phyloP scores from a whole-genome alignment of 768 basidiomycete species.

The Zangia roseola region DNA sequence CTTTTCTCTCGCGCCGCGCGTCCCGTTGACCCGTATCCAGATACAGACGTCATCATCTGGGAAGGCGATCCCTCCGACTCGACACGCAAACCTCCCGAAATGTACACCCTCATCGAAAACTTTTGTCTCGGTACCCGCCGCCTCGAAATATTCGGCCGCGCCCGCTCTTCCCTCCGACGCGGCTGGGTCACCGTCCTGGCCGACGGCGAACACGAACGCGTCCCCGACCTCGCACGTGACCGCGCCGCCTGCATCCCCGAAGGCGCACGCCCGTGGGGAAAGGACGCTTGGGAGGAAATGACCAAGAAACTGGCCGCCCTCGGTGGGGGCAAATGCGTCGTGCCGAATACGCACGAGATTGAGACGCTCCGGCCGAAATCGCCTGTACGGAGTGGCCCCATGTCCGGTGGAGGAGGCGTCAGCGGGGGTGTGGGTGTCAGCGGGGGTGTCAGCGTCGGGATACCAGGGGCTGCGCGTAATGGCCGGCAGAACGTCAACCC shows the following conservation, averaged over 20 bases:
- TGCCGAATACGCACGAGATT: slow-evolving; percentile 76
- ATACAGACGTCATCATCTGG: slow-evolving; percentile 97
- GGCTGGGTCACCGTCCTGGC: slow-evolving; percentile 92
- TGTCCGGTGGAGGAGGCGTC: slow-evolving; percentile 25
- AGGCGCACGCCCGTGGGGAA: slow-evolving; percentile 50
- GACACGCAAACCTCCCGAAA: slow-evolving; percentile 88
- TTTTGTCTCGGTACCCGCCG: slow-evolving; percentile 93
- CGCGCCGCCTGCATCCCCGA: slow-evolving; percentile 29
- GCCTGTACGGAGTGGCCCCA: slow-evolving; percentile 51
- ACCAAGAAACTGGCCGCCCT: slow-evolving; percentile 47
- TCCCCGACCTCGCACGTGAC: slow-evolving; percentile 37
- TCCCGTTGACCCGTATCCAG: slow-evolving; percentile 36
- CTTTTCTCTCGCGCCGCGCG: not conserved
- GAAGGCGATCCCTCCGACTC: slow-evolving; percentile 87
- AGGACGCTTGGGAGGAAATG: slow-evolving; percentile 63
- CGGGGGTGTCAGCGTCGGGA: slow-evolving; percentile 18
- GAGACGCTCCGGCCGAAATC: slow-evolving; percentile 85
- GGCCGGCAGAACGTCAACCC: slow-evolving; percentile 9
- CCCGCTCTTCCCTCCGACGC: slow-evolving; percentile 63
- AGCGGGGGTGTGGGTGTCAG: slow-evolving; percentile 23
- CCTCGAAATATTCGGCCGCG: slow-evolving; percentile 83
- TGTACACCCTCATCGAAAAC: slow-evolving; percentile 95
- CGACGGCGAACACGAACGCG: slow-evolving; percentile 57
- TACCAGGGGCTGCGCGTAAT: slow-evolving; percentile 12
- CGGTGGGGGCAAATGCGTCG: slow-evolving; percentile 57